These are phyloP conservation scores for Phellinidium pouzarii DNA, from an alignment of 1,284 basidiomycete species.

Conservation along the genomic window DNA sequence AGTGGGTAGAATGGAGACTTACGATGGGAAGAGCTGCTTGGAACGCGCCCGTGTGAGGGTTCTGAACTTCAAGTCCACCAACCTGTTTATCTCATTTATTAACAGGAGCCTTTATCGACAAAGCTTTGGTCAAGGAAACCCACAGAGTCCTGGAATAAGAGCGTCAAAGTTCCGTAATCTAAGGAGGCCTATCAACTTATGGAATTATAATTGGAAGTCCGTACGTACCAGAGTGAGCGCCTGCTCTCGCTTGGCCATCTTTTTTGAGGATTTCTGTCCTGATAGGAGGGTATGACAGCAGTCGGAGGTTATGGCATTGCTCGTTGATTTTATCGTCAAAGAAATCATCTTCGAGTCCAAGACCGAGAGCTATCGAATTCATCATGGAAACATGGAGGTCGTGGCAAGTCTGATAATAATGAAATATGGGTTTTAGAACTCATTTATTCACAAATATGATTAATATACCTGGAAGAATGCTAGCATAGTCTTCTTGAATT, in stretches of 20 bases:
- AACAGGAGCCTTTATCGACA: neutral
- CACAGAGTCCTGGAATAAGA: constrained; percentile 78
- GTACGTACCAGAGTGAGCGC: constrained; percentile 62
- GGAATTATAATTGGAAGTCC: neutral
- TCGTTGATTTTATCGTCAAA: constrained; percentile 71
- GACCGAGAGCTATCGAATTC: constrained; percentile 74
- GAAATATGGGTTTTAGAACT: no score
- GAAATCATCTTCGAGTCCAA: constrained; percentile 63
- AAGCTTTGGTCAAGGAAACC: constrained; percentile 18
- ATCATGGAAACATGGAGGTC: constrained; percentile 69
- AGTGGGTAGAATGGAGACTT: constrained; percentile 25
- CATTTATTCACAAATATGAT: no score
- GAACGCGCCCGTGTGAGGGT: constrained; percentile 65
- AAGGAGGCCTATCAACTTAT: neutral
- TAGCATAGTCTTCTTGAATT: constrained; percentile 67
- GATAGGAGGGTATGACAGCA: constrained; percentile 71
- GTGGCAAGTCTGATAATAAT: constrained; percentile 52
- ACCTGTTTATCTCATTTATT: constrained; percentile 35
- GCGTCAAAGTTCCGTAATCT: constrained; percentile 43
- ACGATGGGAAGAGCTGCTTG: constrained; percentile 73
- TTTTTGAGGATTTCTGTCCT: constrained; percentile 47
- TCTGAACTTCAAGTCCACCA: constrained; percentile 79
- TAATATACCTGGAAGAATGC: constrained; percentile 57
- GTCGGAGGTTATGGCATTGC: constrained; percentile 70
- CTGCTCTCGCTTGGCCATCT: constrained; percentile 72